A percentile compares a stretch with the other conserved stretches of the same genome.
Conservation (phyloP, 495 filamentous ascomycete species). For the Neurospora cerealis region DNA sequence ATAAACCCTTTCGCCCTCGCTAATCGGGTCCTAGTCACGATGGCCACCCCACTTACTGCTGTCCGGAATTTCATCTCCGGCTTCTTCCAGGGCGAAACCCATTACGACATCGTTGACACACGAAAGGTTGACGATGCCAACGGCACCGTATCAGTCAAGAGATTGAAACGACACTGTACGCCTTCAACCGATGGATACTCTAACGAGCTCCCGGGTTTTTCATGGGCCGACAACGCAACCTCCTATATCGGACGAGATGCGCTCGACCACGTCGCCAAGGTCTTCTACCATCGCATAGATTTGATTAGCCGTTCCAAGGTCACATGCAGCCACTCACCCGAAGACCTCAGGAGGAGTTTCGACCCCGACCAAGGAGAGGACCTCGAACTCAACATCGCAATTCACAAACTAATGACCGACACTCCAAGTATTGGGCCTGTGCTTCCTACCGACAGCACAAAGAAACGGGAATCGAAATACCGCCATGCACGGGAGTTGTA, state of each 20-base stretch:
- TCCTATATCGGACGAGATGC: slow-evolving; percentile 9
- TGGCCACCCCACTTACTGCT: background rate
- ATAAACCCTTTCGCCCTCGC: background rate
- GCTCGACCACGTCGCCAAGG: background rate
- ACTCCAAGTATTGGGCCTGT: background rate
- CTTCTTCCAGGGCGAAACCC: background rate
- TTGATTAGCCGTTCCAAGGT: background rate
- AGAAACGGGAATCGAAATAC: background rate
- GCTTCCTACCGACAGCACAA: background rate
- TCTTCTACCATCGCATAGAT: background rate
- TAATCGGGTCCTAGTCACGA: background rate
- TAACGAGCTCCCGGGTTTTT: slow-evolving; percentile 2
- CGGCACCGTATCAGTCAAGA: slow-evolving; percentile 15
- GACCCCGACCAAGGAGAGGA: background rate
- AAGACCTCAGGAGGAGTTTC: slow-evolving; percentile 2
- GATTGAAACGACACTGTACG: slow-evolving; percentile 15
- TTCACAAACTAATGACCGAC: slow-evolving; percentile 8
- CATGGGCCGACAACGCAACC: slow-evolving; percentile 7
- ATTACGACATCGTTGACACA: slow-evolving; percentile 11
- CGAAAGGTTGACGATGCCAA: slow-evolving; percentile 1
- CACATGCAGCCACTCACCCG: slow-evolving; percentile 1
- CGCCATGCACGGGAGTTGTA: background rate
- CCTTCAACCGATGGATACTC: background rate
- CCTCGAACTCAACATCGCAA: slow-evolving; percentile 8
- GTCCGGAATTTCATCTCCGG: background rate